Conservation (phyloP, 2,329 filamentous ascomycete genomes). For the Alternaria longipes region DNA sequence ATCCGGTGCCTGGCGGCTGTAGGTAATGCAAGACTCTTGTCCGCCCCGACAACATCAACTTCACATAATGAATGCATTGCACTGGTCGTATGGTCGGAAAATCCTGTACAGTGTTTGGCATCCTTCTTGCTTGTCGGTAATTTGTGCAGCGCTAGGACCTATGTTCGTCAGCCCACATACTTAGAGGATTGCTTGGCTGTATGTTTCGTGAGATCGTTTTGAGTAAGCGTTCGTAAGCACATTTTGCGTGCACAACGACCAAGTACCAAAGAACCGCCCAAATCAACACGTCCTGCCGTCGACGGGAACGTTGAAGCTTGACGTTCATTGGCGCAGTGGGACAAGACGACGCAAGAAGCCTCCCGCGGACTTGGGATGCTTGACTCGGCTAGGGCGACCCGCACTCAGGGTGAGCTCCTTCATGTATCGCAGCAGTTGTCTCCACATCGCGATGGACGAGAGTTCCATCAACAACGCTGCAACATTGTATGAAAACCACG, state of each 20-base stretch:
- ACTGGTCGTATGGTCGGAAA: background rate
- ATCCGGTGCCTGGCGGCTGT: background rate
- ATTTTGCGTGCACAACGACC: background rate
- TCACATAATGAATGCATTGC: background rate
- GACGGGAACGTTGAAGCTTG: background rate
- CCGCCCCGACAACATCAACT: background rate
- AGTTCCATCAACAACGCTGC: background rate
- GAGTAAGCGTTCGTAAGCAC: background rate
- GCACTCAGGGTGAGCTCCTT: background rate
- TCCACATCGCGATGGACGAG: background rate
- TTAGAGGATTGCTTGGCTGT: background rate
- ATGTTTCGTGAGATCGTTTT: background rate
- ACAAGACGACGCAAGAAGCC: background rate
- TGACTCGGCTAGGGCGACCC: slow-evolving; percentile 5
- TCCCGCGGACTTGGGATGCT: slow-evolving; percentile 3
- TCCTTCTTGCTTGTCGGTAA: slow-evolving; percentile 1
- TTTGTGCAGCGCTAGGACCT: background rate
- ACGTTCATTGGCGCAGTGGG: background rate
- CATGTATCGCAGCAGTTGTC: background rate
- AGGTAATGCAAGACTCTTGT: background rate
- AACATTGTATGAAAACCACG: background rate
- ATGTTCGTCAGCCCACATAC: background rate
- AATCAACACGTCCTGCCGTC: background rate
- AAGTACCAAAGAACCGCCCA: background rate
- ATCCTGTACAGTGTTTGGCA: background rate